Conservation (phyloP, 768 basidiomycete species). For the Boletus pseudopeckii region DNA sequence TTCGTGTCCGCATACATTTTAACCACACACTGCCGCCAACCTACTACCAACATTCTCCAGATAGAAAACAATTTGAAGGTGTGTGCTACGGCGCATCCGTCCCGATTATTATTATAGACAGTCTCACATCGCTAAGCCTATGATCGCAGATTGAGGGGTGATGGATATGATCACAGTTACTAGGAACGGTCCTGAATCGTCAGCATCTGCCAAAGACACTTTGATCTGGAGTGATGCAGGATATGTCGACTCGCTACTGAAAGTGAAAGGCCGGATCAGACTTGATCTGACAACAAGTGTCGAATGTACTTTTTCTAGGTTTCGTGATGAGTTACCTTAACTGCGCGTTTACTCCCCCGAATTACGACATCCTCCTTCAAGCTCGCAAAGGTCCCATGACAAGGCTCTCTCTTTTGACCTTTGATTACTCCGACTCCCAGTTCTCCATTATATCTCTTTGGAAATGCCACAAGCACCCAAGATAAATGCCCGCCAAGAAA, state of each 20-base stretch:
- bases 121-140: background rate
- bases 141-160: no score
- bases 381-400: conserved; percentile 3
- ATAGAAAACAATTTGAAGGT: background rate
- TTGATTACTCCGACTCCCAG: background rate
- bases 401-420: no score
- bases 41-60: no score
- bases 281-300: background rate
- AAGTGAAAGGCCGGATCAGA: background rate
- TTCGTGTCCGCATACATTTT: no score
- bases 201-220: background rate
- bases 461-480: conserved; percentile 51
- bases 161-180: background rate
- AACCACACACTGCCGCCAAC: no score
- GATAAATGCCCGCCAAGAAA: conserved; percentile 38
- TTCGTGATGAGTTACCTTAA: conserved; percentile 11
- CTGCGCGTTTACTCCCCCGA: background rate
- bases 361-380: conserved; percentile 4
- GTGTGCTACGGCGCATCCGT: no score
- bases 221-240: background rate
- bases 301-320: background rate
- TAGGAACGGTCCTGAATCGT: no score
- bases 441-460: background rate
- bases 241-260: no score
- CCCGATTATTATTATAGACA: background rate